These are phyloP conservation scores for Erythrophleum fordii DNA, from an alignment of 306 rosid species.

Conservation along the genomic window DNA sequence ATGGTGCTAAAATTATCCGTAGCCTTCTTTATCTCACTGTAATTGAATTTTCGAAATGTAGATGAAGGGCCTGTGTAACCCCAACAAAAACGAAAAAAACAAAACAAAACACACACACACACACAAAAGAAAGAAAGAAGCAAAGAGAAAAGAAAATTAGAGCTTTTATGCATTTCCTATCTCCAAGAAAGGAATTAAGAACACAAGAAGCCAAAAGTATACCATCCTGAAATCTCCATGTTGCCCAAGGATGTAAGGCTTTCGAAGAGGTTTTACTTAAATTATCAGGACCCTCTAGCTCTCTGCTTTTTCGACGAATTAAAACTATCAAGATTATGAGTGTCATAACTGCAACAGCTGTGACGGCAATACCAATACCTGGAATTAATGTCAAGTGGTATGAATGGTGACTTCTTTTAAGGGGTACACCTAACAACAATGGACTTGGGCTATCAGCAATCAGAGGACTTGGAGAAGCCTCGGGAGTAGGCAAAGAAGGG, in stretches of 20 bases:
- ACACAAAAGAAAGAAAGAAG: conserved; percentile 16
- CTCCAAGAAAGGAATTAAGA: conserved; percentile 28
- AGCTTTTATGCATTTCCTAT: conserved; percentile 18
- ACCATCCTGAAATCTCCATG: conserved; percentile 89
- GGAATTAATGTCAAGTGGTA: conserved; percentile 80
- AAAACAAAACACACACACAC: background rate
- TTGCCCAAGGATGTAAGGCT: conserved; percentile 59
- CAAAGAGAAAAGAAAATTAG: conserved; percentile 12
- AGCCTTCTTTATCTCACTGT: conserved; percentile 92
- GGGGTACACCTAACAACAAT: conserved; percentile 53
- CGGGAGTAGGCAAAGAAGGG: conserved; percentile 60
- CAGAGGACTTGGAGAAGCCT: conserved; percentile 75
- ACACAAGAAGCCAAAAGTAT: conserved; percentile 28
- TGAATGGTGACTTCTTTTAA: conserved; percentile 57
- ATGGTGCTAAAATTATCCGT: conserved; percentile 74
- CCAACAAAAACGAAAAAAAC: too few relatives aligned
- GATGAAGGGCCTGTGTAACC: conserved; percentile 69
- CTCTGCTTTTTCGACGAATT: conserved; percentile 80
- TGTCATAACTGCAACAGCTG: conserved; percentile 71
- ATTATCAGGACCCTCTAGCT: conserved; percentile 67
- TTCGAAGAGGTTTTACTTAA: conserved; percentile 57
- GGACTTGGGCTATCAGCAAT: conserved; percentile 79
- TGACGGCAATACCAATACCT: conserved; percentile 78
- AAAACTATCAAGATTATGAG: conserved; percentile 78
- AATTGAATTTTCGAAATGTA: conserved; percentile 81